Evolutionary conservation across 345 rosid species (phyloP), one percentile per base, ranked within the genome.

Genomic region (Lumnitzera racemosa): DNA sequence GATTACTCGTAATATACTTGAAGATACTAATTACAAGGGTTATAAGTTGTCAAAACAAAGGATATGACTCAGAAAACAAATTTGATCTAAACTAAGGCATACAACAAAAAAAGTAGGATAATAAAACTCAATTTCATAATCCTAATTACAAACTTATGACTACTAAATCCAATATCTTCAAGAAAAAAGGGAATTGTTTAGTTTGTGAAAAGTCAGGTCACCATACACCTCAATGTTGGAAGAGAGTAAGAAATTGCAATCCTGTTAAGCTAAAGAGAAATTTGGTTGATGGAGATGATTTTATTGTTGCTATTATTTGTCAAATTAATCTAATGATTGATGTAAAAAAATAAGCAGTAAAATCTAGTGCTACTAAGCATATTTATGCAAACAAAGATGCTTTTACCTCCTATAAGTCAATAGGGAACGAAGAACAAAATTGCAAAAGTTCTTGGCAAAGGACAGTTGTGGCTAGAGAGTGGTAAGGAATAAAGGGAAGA

Each of bases 371-470:
- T 54, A 54, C 29, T 13, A 16, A 12, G 57, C 57, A 54, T 2
- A 54, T 54, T 54, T 54, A 31, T 54, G 57, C 25, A 54, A 54
- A 17, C 11, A 54, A 25, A 17, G 13, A 54, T 54, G 12, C 57
- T 23, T 54, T 20, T 20, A 14, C 57, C 57, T 54, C 57, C 57
- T 54, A 54, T 15, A 5, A 12, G 12, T 23, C 12, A 17, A 4
- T 54, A 25, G 57, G 27, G 57, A 31, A 54, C 12, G 36, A 31
- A 17, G 57, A 54, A 24, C 29, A 4, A 15, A 54, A 54, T 2
- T 14, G 14, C 57, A 5, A 5, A 54, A 25, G 57, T 17, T 54
- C 29, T 54, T 20, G 29, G 57, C 4, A 54, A 54, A 54, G 4
- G 57, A n/a, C 1, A 1, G 20, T 20, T 20, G 20, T 20, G 20